Evolutionary conservation across 192 early-diverging fungal species (phyloP).

Genomic region (Coemansia sp.): DNA sequence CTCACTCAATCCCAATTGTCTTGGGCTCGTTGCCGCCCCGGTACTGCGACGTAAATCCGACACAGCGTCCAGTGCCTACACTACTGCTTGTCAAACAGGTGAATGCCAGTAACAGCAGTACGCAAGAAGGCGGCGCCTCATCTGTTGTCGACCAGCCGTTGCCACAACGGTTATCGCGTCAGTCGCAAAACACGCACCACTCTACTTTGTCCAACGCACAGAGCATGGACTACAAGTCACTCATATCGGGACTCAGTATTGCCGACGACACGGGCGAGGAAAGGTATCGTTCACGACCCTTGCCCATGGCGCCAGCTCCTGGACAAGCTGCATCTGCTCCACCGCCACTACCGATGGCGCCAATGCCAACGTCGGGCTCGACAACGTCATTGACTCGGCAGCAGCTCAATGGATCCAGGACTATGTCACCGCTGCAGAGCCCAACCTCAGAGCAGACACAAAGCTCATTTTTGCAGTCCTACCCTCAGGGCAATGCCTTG

Average conservation of each 20-base stretch:
- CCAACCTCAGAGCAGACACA: neutral
- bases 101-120: constrained; percentile 1
- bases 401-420: constrained; percentile 5
- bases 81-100: constrained; percentile 35
- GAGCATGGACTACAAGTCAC: constrained; percentile 26
- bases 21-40: constrained; percentile 38
- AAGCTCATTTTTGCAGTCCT: neutral
- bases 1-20: neutral
- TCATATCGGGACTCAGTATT: constrained; percentile 14
- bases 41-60: constrained; percentile 42
- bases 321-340: neutral
- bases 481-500: neutral
- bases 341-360: constrained; percentile 39
- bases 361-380: constrained; percentile 28
- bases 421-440: constrained; percentile 11
- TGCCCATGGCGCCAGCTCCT: constrained; percentile 30
- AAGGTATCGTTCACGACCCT: constrained; percentile 26
- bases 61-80: constrained; percentile 36
- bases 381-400: neutral
- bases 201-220: constrained; percentile 28
- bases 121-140: neutral
- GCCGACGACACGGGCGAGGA: constrained; percentile 24
- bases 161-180: constrained; percentile 12
- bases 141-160: neutral
- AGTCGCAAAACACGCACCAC: constrained; percentile 24